phyloP scores from a whole-genome alignment of 2,329 filamentous ascomycete genomes.

The Didymella pinodella region DNA sequence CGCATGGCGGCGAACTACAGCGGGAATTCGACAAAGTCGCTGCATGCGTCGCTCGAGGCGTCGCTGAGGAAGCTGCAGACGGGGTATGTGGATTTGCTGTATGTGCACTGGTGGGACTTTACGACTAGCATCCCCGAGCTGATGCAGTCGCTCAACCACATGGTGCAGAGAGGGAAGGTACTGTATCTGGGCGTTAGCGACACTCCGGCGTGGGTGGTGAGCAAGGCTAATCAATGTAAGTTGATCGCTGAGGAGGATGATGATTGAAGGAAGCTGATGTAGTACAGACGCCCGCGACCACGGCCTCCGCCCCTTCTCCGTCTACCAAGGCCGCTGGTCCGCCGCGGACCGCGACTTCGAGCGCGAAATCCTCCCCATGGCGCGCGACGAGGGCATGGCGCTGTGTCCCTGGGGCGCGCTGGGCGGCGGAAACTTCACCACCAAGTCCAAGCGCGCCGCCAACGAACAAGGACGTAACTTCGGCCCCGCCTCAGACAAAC shows the following conservation, averaged over 20 bases:
- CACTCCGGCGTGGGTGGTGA: conserved; percentile 54
- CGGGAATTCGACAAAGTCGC: conserved; percentile 52
- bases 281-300: conserved; percentile 61
- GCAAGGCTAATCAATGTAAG: conserved; percentile 51
- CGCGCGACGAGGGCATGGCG: conserved; percentile 67
- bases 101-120: conserved; percentile 55
- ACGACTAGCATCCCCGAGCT: conserved; percentile 48
- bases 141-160: conserved; percentile 50
- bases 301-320: conserved; percentile 52
- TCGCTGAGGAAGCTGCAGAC: conserved; percentile 54
- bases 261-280: not conserved
- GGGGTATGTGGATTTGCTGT: conserved; percentile 52
- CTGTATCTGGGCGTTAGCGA: conserved; percentile 51
- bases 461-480: conserved; percentile 49
- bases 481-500: conserved; percentile 56
- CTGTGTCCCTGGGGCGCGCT: conserved; percentile 64
- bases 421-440: conserved; percentile 57
- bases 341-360: conserved; percentile 70
- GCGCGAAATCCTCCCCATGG: conserved; percentile 74
- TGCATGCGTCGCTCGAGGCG: conserved; percentile 50
- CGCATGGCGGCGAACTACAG: conserved; percentile 52
- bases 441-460: conserved; percentile 50
- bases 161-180: conserved; percentile 49
- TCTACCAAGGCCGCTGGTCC: conserved; percentile 73
- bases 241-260: no score